Evolutionary conservation across 768 basidiomycete species (phyloP).

Genomic region (Mycena olivaceomarginata): DNA sequence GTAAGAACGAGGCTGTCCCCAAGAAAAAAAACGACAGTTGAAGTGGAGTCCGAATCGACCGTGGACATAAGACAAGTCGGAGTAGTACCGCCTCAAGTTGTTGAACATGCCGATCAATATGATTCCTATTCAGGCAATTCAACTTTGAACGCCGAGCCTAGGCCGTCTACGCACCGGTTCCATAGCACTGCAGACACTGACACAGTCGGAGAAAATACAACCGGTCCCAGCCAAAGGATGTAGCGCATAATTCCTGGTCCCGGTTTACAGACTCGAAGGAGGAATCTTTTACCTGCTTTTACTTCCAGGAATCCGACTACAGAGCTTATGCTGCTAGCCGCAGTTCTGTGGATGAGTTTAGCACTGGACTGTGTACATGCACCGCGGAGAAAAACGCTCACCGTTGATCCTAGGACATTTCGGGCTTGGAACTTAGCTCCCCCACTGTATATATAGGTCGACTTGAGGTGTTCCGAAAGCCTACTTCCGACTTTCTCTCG

Average conservation of each 20-base stretch:
- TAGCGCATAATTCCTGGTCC: background rate
- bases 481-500: background rate
- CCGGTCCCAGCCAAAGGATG: background rate
- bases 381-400: background rate
- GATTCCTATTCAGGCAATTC: too few relatives aligned
- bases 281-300: background rate
- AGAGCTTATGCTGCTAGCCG: background rate
- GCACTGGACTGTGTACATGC: background rate
- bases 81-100: too few relatives aligned
- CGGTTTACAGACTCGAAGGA: background rate
- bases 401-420: background rate
- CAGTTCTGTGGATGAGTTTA: background rate
- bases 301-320: background rate
- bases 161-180: too few relatives aligned
- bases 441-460: background rate
- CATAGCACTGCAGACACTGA: too few relatives aligned
- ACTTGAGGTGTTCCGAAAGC: background rate
- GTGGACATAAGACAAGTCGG: too few relatives aligned
- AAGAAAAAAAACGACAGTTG: too few relatives aligned
- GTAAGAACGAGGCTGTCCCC: too few relatives aligned
- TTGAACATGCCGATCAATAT: background rate
- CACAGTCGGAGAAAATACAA: background rate
- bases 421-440: too few relatives aligned
- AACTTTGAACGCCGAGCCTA: too few relatives aligned
- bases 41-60: too few relatives aligned